These are phyloP conservation scores for Echites panduratus DNA, from an alignment of 257 asterid species.

Conservation along the genomic window DNA sequence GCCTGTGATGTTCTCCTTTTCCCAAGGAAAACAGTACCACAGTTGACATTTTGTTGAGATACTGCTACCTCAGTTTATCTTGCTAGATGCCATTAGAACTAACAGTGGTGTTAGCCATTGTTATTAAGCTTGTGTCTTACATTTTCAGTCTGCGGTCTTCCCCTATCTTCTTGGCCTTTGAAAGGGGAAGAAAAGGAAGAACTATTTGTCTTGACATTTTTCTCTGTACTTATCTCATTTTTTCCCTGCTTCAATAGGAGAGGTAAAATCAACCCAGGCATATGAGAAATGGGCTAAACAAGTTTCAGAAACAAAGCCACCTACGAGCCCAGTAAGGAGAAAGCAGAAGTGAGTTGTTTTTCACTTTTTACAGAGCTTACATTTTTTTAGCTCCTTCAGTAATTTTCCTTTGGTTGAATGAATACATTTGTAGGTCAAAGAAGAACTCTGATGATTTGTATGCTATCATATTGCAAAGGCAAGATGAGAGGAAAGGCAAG, in stretches of 20 bases:
- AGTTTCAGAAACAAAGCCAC: slow-evolving; percentile 77
- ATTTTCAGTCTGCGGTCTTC: neutral
- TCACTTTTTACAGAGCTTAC: neutral
- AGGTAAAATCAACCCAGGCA: slow-evolving; percentile 56
- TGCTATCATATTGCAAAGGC: slow-evolving; percentile 70
- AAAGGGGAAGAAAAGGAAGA: neutral
- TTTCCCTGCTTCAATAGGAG: slow-evolving; percentile 41
- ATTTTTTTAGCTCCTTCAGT: neutral
- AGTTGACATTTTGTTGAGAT: neutral
- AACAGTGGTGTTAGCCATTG: neutral
- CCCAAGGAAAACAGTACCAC: neutral
- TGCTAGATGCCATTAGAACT: neutral
- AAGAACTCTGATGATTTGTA: slow-evolving; percentile 56
- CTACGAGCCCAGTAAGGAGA: slow-evolving; percentile 66
- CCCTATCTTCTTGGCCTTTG: neutral
- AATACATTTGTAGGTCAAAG: slow-evolving; percentile 42
- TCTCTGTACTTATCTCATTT: neutral
- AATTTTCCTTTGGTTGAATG: neutral
- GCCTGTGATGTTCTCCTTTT: neutral
- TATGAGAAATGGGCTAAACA: slow-evolving; percentile 81
- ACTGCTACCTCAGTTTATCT: neutral
- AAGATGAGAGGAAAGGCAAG: slow-evolving; percentile 65
- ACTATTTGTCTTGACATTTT: neutral
- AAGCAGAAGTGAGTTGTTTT: slow-evolving; percentile 55
- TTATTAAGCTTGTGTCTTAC: neutral